Conservation (phyloP, 2,329 filamentous ascomycete species). For the Stachybotrys elegans region DNA sequence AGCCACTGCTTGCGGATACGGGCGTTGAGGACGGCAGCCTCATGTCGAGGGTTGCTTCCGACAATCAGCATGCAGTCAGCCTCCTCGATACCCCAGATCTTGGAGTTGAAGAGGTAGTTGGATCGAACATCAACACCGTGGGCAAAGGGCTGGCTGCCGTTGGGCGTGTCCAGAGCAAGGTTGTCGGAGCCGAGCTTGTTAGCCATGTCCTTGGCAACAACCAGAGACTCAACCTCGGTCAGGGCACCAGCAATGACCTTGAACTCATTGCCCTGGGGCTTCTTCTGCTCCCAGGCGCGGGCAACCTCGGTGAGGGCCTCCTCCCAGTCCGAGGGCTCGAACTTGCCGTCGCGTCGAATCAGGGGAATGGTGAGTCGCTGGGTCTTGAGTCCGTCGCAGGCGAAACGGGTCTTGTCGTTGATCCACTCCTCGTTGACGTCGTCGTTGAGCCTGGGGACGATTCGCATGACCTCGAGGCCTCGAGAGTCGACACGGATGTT, state of each 20-base stretch:
- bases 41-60: conserved; percentile 91
- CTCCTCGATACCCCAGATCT: conserved; percentile 88
- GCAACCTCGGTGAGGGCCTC: conserved; percentile 86
- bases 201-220: conserved; percentile 94
- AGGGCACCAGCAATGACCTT: conserved; percentile 91
- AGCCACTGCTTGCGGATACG: conserved; percentile 98
- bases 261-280: conserved; percentile 88
- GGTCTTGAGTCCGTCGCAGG: conserved; percentile 93
- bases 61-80: conserved; percentile 88
- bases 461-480: conserved; percentile 92
- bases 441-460: conserved; percentile 89
- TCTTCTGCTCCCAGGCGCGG: conserved; percentile 71
- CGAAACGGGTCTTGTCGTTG: conserved; percentile 96
- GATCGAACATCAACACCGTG: conserved; percentile 91
- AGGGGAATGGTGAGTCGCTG: conserved; percentile 91
- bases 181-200: conserved; percentile 98
- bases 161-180: conserved; percentile 83
- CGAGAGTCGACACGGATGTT: conserved; percentile 92
- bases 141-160: conserved; percentile 75
- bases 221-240: conserved; percentile 85
- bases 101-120: conserved; percentile 96
- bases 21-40: conserved; percentile 91
- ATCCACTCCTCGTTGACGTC: conserved; percentile 99
- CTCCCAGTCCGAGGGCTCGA: conserved; percentile 91
- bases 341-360: conserved; percentile 82